Conservation (phyloP, 1,284 basidiomycete species). For the Cutaneotrichosporon sp. region DNA sequence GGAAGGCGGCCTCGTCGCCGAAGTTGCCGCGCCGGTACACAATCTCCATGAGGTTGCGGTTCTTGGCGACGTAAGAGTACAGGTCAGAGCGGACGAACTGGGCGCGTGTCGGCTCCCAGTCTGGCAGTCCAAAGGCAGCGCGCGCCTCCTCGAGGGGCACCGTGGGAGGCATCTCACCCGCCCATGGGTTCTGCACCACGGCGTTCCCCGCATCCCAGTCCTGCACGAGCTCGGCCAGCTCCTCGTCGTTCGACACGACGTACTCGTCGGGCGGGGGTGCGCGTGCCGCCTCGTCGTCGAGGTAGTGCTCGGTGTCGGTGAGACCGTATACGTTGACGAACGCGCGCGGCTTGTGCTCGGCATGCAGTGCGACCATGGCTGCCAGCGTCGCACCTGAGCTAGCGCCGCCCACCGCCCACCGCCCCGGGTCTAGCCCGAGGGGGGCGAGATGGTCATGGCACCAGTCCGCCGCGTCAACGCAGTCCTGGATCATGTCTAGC, state of each 20-base stretch:
- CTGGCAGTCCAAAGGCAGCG: slow-evolving; percentile 11
- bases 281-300: slow-evolving; percentile 5
- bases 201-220: slow-evolving; percentile 10
- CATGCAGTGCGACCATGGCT: slow-evolving; percentile 3
- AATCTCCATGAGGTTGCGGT: slow-evolving; percentile 17
- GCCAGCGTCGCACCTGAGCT: slow-evolving; percentile 18
- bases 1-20: slow-evolving; percentile 17
- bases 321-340: slow-evolving; percentile 21
- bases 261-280: not conserved
- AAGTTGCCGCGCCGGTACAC: slow-evolving; percentile 26
- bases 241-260: slow-evolving; percentile 12
- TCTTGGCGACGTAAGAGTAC: slow-evolving; percentile 16
- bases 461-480: slow-evolving; percentile 29
- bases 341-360: not conserved
- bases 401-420: slow-evolving; percentile 34
- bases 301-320: slow-evolving; percentile 15
- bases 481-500: slow-evolving; percentile 32
- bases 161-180: slow-evolving; percentile 17
- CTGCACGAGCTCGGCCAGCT: slow-evolving; percentile 2
- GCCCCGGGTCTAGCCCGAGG: slow-evolving; percentile 24
- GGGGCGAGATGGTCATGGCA: slow-evolving; percentile 20
- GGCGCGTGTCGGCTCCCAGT: slow-evolving; percentile 10
- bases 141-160: slow-evolving; percentile 16
- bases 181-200: slow-evolving; percentile 15
- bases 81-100: slow-evolving; percentile 14